These are phyloP conservation scores for Eucalyptus polybractea DNA, from an alignment of 345 rosid genomes.

Conservation along the genomic window DNA sequence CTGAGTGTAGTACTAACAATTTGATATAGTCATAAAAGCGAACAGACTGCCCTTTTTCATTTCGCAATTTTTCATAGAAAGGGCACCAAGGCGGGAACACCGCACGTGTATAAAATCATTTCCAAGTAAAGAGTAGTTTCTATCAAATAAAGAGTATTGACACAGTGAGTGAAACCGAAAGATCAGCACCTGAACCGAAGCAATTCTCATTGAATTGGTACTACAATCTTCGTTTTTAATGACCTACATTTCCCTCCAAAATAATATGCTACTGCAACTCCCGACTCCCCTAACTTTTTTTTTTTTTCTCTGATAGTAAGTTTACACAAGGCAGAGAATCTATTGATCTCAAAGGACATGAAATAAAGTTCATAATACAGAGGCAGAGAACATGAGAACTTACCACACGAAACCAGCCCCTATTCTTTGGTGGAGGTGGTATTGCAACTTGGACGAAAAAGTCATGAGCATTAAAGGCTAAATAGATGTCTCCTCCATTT, in stretches of 20 bases:
- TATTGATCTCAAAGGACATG: background rate
- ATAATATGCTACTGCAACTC: background rate
- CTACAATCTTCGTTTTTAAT: background rate
- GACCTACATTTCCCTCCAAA: background rate
- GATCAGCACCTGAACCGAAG: background rate
- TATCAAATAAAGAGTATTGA: background rate
- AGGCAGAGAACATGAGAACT: constrained; percentile 9
- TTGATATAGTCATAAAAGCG: background rate
- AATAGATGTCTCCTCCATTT: constrained; percentile 44
- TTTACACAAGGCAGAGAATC: background rate
- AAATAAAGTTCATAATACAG: background rate
- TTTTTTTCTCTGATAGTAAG: background rate
- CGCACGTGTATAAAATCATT: background rate
- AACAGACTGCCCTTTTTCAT: background rate
- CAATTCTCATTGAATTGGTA: background rate
- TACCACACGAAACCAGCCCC: constrained; percentile 81
- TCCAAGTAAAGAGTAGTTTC: background rate
- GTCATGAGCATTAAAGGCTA: constrained; percentile 75
- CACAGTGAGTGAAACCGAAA: background rate
- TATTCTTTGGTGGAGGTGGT: constrained; percentile 43
- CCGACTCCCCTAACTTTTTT: rapidly evolving
- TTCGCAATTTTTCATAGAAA: background rate
- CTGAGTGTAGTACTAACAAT: background rate
- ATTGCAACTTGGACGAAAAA: constrained; percentile 49
- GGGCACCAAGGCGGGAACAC: background rate